Percentiles rank a stretch among this genome's conserved stretches.
Evolutionary conservation across 179 eudicot genomes (phyloP).

Genomic region (Carnegiea gigantea): DNA sequence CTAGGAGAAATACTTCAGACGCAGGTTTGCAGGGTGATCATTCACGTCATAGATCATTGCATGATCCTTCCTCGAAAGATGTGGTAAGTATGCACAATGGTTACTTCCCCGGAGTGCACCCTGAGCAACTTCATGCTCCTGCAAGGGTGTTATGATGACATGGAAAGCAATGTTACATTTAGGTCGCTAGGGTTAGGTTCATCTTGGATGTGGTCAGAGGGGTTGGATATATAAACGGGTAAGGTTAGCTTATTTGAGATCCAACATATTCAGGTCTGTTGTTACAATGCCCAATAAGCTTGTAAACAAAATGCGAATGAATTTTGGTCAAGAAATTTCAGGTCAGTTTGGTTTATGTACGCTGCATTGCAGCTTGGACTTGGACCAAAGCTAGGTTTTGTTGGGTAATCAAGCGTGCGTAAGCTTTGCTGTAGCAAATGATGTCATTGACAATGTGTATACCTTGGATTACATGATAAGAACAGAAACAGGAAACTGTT

Average conservation of each 20-base stretch:
- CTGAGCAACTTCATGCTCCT: background rate
- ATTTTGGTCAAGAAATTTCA: too few relatives aligned
- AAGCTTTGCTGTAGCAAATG: too few relatives aligned
- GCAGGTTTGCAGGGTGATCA: constrained; percentile 46
- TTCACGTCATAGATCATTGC: constrained; percentile 51
- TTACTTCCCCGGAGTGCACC: background rate
- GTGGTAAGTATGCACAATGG: constrained; percentile 34
- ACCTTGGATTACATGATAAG: too few relatives aligned
- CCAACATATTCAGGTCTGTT: too few relatives aligned
- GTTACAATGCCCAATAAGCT: background rate
- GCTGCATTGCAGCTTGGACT: too few relatives aligned
- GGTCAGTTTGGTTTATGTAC: background rate
- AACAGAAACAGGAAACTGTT: too few relatives aligned
- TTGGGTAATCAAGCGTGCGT: too few relatives aligned
- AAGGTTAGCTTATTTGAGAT: too few relatives aligned
- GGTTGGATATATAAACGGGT: background rate
- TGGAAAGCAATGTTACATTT: background rate
- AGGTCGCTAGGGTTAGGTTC: background rate
- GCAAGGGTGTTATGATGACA: background rate
- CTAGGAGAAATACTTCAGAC: constrained; percentile 47
- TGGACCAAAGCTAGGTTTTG: too few relatives aligned
- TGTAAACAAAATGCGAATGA: background rate
- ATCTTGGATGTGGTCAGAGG: background rate
- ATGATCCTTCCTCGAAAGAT: constrained; percentile 52
- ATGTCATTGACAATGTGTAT: too few relatives aligned